Evolutionary conservation across 371 early-diverging fungal genomes (phyloP), one percentile per base, ranked within the genome.

Genomic region (Mucor velutinosus): DNA sequence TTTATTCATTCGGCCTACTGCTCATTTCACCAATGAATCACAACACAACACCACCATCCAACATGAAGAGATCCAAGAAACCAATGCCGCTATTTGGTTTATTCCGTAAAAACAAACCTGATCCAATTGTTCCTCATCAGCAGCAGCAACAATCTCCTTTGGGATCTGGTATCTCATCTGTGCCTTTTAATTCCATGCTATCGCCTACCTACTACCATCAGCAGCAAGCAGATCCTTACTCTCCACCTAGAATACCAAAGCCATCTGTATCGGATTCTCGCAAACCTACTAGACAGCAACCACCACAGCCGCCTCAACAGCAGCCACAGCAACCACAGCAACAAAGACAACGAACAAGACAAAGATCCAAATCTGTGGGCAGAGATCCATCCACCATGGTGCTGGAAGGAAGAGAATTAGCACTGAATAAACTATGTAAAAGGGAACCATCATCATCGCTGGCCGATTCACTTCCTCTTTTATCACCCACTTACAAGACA

Each of bases 321-420:
- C 67, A 60, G 11, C 62, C 55, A 21, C 62, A 57, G 7, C 62
- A 32, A 11, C 58, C 19, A 19, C 30, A 35, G 21, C 58, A 23
- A 7, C 58, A 25, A 21, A 56, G n/a, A 37, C 70, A 70, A 30
- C 66, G 59, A 27, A 62, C 56, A 41, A 64, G 74, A 45, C 70
- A 67, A 17, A 66, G 76, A 62, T 76, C 76, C 10, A 70, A 70
- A 47, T 76, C 76, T 30, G 60, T 73, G 1, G 70, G 76, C 14
- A 68, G 74, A 67, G 70, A 74, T 51, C 64, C 74, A 37, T 73
- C 73, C 15, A 37, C 60, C 11, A 10, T 10, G n/a, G 2, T 62
- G 12, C 41, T 73, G 7, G 66, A 62, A 49, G 73, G 65, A 62
- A 37, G 73, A 37, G 73, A 73, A 60, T 45, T 39, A 4, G 63